Percentiles rank a stretch among this genome's conserved stretches.
Evolutionary conservation across 2,329 filamentous ascomycete genomes (phyloP).

Genomic region (Clonostachys rhizophaga): DNA sequence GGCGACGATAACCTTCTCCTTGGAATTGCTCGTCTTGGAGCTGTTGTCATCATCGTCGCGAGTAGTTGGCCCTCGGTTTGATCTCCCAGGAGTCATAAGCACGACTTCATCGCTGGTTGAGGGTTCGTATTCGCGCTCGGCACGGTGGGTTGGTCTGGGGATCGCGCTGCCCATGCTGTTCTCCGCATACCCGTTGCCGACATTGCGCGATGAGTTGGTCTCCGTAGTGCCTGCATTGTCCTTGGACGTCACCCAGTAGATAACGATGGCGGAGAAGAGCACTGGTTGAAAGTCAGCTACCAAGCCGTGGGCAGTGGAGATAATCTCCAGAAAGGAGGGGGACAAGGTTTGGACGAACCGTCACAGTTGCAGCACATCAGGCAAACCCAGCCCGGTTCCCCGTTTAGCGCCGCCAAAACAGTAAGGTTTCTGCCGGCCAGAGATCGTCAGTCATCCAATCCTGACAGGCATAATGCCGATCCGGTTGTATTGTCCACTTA

Average conservation of each 20-base stretch:
- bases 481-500: conserved; percentile 20
- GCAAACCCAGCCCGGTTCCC: conserved; percentile 62
- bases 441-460: background rate
- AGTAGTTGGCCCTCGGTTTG: too few species aligned
- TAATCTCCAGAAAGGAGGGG: background rate
- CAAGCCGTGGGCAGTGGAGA: background rate
- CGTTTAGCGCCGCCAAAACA: conserved; percentile 51
- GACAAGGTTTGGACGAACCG: conserved; percentile 29
- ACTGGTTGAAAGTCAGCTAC: conserved; percentile 26
- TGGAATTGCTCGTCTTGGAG: too few species aligned
- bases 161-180: too few species aligned
- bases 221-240: conserved; percentile 28
- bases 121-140: too few species aligned
- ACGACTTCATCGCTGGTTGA: too few species aligned
- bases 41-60: too few species aligned
- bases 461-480: too few species aligned
- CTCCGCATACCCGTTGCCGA: too few species aligned
- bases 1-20: too few species aligned
- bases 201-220: too few species aligned
- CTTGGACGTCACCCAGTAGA: conserved; percentile 53
- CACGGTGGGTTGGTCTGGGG: too few species aligned
- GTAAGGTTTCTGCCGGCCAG: conserved; percentile 44
- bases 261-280: conserved; percentile 52
- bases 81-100: too few species aligned
- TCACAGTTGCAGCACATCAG: conserved; percentile 62